phyloP scores from a whole-genome alignment of 2,329 filamentous ascomycete species.

The Arthrobotrys entomopaga region DNA sequence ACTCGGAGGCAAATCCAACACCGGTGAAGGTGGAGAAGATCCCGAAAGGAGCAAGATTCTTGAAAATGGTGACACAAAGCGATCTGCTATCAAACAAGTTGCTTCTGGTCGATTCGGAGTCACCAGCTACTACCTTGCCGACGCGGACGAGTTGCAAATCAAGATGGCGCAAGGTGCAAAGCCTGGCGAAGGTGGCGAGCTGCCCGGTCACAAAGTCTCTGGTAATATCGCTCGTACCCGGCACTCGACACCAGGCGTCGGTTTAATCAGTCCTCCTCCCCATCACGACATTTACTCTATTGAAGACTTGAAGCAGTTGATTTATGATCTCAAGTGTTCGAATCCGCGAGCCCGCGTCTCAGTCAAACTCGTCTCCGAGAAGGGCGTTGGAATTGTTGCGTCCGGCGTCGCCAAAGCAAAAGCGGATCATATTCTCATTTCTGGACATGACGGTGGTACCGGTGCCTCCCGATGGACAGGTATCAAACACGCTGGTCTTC shows the following conservation, averaged over 20 bases:
- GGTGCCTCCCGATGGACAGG: conserved; percentile 97
- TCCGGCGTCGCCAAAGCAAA: conserved; percentile 98
- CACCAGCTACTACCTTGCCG: conserved; percentile 91
- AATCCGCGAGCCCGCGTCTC: conserved; percentile 92
- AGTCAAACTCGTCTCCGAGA: conserved; percentile 97
- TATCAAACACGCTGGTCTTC: conserved; percentile 97
- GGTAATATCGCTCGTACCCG: conserved; percentile 92
- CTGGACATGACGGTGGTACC: conserved; percentile 95
- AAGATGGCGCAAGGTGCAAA: conserved; percentile 99
- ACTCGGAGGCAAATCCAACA: conserved; percentile 95
- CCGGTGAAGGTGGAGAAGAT: conserved; percentile 95
- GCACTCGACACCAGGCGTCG: conserved; percentile 95
- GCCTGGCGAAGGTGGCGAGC: conserved; percentile 94
- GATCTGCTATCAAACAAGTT: conserved; percentile 97
- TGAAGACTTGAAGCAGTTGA: conserved; percentile 95
- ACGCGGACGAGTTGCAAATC: conserved; percentile 96
- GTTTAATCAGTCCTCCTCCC: conserved; percentile 92
- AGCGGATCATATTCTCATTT: conserved; percentile 95
- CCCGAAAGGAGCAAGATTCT: conserved; percentile 86
- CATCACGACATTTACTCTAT: conserved; percentile 99
- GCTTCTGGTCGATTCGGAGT: conserved; percentile 96
- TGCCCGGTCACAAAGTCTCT: conserved; percentile 96
- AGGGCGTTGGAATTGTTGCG: conserved; percentile 95
- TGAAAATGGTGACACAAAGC: conserved; percentile 94
- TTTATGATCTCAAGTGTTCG: conserved; percentile 96